Base-by-base conservation (phyloP, 2,329 filamentous ascomycete species). In the Curvularia hawaiiensis region DNA sequence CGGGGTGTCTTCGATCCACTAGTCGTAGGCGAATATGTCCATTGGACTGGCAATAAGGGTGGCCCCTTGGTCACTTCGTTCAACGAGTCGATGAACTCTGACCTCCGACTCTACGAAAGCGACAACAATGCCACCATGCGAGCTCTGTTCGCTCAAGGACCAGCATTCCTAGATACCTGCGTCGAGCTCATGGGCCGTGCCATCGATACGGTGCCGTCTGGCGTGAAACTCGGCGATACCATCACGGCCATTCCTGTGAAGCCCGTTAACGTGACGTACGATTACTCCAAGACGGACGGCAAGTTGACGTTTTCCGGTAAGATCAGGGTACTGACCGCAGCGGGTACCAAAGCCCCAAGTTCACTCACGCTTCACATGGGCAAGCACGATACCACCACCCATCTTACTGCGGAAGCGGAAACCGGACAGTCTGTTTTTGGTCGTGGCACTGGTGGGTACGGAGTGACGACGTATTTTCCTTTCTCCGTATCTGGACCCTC, bases 1-100 rank as follows among this genome's bases (percentile, higher is more conserved):
- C 63, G 62, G 20, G 54, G 54, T 4, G 61, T 58, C 0, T 73
- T 67, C 38, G 72, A 75, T 46, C 61, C 64, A 11, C 58, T 61
- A 8, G 61, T 73, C 18, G 61, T 73, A 9, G 53, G 58, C 4
- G 66, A 75, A 48, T 75, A 72, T 43, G 50, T 75, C 10, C 52
- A 62, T 28, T 60, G 68, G 12, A 71, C 60, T 2, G 69, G 67
- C 1, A 60, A 61, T 7, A 62, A 62, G 26, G 66, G 66, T 4
- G 68, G 68, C 5, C 66, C 68, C 4, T 51, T 71, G 2, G 68
- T 71, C 4, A 69, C 50, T 3, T 64, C 60, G 5, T 50, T 54
- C 18, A 70, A 73, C 44, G 59, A 62, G 3, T 65, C 64, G 4
- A 61, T 66, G 24, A 55, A 61, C 4, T 73, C 70, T 14, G 72